These are phyloP conservation scores for Filobasidium uniguttulatum DNA, from an alignment of 1,284 basidiomycete genomes.

Conservation along the genomic window DNA sequence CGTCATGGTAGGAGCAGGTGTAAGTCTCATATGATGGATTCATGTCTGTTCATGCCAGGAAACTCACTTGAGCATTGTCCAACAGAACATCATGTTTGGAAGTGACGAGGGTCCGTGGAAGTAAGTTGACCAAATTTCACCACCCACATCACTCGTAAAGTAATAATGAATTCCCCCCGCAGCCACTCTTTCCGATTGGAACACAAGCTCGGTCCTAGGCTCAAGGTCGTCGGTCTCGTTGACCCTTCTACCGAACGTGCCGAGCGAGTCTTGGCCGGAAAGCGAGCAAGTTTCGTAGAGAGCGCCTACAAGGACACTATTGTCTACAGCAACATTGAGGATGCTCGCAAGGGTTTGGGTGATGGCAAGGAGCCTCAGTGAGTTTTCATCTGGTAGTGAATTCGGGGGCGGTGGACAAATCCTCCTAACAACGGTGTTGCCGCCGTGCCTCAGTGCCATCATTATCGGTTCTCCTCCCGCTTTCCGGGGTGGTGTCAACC, in stretches of 20 bases:
- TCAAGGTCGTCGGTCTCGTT: constrained; percentile 89
- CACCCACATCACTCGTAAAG: no score
- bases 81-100: constrained; percentile 79
- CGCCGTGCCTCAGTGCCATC: constrained; percentile 45
- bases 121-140: constrained; percentile 14
- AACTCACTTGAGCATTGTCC: neutral
- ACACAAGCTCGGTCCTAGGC: constrained; percentile 86
- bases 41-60: neutral
- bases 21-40: constrained; percentile 20
- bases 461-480: constrained; percentile 86
- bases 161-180: constrained; percentile 37
- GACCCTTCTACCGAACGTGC: constrained; percentile 81
- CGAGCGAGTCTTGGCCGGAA: constrained; percentile 64
- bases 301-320: constrained; percentile 85
- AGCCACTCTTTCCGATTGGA: constrained; percentile 93
- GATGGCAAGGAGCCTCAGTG: constrained; percentile 39
- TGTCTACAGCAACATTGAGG: constrained; percentile 75
- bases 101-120: constrained; percentile 45
- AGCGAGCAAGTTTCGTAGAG: constrained; percentile 85
- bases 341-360: constrained; percentile 58
- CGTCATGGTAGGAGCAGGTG: constrained; percentile 75
- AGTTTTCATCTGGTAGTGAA: constrained; percentile 13
- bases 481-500: constrained; percentile 67
- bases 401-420: neutral
- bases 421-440: neutral